phyloP scores from a whole-genome alignment of 1,139 yeast species.

The Magnusiomyces magnusii region DNA sequence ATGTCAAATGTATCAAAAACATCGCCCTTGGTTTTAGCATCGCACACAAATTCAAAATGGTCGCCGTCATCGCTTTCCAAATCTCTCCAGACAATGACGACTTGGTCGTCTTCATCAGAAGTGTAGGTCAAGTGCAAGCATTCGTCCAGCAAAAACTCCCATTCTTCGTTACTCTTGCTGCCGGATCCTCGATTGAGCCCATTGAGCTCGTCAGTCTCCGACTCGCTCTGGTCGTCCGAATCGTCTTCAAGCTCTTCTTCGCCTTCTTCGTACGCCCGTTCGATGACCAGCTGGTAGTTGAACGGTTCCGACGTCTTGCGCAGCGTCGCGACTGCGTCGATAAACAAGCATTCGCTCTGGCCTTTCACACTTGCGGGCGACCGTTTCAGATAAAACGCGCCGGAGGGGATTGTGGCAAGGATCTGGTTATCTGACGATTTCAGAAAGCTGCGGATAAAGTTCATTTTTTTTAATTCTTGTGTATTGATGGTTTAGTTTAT shows the following conservation, averaged over 20 bases:
- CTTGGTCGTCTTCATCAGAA: constrained; percentile 38
- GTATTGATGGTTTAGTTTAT: too few species aligned
- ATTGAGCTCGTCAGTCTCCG: constrained; percentile 25
- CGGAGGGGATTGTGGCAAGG: constrained; percentile 66
- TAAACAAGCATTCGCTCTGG: constrained; percentile 46
- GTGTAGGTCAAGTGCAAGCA: constrained; percentile 46
- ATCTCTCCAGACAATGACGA: constrained; percentile 73
- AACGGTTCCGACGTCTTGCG: constrained; percentile 60
- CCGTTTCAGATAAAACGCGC: constrained; percentile 72
- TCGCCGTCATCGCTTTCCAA: constrained; percentile 84
- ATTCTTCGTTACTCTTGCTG: constrained; percentile 42
- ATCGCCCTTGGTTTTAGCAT: constrained; percentile 46
- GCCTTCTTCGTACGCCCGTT: constrained; percentile 61
- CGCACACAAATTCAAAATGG: constrained; percentile 70
- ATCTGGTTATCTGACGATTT: constrained; percentile 59
- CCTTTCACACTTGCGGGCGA: constrained; percentile 11
- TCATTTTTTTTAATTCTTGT: too few species aligned
- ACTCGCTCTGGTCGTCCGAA: constrained; percentile 48
- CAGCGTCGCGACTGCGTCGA: constrained; percentile 70
- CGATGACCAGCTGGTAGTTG: constrained; percentile 64
- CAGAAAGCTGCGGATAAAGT: constrained; percentile 65
- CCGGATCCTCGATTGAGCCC: neutral
- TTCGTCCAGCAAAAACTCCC: constrained; percentile 60
- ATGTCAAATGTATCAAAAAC: constrained; percentile 61
- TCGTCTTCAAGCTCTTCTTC: constrained; percentile 50